Conservation (phyloP, 1,284 basidiomycete species). For the Tilletia caries region DNA sequence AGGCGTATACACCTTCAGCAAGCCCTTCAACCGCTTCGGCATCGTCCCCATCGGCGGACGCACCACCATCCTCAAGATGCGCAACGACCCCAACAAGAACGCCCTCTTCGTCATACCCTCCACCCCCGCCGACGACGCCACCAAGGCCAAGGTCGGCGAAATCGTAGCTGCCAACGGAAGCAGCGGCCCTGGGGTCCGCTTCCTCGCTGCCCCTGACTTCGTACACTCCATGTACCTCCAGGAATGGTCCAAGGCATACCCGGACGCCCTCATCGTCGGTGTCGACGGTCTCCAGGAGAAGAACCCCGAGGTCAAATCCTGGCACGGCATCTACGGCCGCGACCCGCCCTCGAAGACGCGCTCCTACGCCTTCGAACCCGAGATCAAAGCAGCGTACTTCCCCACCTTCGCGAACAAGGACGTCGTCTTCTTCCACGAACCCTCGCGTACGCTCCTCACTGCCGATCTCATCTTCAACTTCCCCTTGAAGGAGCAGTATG, state of each 20-base stretch:
- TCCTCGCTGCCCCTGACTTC: slow-evolving; percentile 58
- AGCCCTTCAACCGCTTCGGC: slow-evolving; percentile 51
- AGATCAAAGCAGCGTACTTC: slow-evolving; percentile 61
- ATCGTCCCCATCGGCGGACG: slow-evolving; percentile 54
- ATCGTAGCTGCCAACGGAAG: slow-evolving; percentile 52
- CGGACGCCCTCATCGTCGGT: slow-evolving; percentile 55
- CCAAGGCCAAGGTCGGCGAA: slow-evolving; percentile 67
- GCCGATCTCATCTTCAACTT: slow-evolving; percentile 89
- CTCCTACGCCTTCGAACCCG: slow-evolving; percentile 39
- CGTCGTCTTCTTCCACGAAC: slow-evolving; percentile 78
- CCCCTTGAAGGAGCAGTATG: slow-evolving; percentile 50
- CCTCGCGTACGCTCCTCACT: slow-evolving; percentile 73
- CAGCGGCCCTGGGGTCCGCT: slow-evolving; percentile 62
- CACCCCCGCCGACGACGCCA: slow-evolving; percentile 68
- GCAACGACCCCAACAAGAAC: slow-evolving; percentile 59
- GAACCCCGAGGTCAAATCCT: slow-evolving; percentile 55
- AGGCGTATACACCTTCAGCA: slow-evolving; percentile 47
- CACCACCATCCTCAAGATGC: slow-evolving; percentile 71
- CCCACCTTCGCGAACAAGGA: slow-evolving; percentile 80
- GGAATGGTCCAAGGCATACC: slow-evolving; percentile 37
- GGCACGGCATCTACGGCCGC: slow-evolving; percentile 47
- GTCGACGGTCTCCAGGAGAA: slow-evolving; percentile 55
- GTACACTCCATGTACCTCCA: slow-evolving; percentile 58
- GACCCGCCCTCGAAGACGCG: slow-evolving; percentile 22
- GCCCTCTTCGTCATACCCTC: slow-evolving; percentile 79